Evolutionary conservation across 176 grass and related monocot genomes (phyloP).

Genomic region (Avena atlantica): DNA sequence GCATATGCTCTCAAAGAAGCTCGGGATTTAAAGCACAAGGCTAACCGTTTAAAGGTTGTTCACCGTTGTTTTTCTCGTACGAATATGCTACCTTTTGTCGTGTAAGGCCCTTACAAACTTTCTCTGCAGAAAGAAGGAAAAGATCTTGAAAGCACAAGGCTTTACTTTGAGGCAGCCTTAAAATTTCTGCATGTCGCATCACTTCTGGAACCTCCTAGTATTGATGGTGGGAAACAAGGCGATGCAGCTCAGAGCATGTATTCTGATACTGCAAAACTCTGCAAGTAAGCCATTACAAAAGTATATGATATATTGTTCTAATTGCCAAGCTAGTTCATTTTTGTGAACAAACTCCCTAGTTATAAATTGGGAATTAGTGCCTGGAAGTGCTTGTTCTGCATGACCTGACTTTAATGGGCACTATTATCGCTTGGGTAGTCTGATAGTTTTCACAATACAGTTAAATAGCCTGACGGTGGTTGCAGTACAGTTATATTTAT

Average conservation of each 20-base stretch:
- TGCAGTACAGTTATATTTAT: constrained; percentile 1
- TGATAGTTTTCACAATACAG: background rate
- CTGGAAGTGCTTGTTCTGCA: constrained; percentile 29
- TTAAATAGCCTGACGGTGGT: background rate
- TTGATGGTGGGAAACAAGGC: constrained; percentile 77
- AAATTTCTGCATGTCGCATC: constrained; percentile 93
- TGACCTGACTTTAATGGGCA: background rate
- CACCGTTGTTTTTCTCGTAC: constrained; percentile 25
- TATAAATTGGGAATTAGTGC: constrained; percentile 29
- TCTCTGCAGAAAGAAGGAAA: constrained; percentile 79
- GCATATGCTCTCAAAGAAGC: constrained; percentile 82
- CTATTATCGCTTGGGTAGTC: constrained; percentile 5
- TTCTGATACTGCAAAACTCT: constrained; percentile 96
- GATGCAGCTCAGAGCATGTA: constrained; percentile 86
- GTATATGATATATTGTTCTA: constrained; percentile 39
- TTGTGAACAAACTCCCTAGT: background rate
- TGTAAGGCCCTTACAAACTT: constrained; percentile 36
- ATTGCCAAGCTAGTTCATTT: constrained; percentile 25
- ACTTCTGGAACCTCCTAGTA: constrained; percentile 72
- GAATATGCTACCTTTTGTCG: constrained; percentile 25
- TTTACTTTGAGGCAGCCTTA: constrained; percentile 96
- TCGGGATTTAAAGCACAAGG: constrained; percentile 87
- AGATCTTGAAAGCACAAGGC: constrained; percentile 75
- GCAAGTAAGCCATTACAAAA: constrained; percentile 79
- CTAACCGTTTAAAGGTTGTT: constrained; percentile 93